Evolutionary conservation across 2,329 filamentous ascomycete genomes (phyloP).

Genomic region (Rasamsonia emersonii): DNA sequence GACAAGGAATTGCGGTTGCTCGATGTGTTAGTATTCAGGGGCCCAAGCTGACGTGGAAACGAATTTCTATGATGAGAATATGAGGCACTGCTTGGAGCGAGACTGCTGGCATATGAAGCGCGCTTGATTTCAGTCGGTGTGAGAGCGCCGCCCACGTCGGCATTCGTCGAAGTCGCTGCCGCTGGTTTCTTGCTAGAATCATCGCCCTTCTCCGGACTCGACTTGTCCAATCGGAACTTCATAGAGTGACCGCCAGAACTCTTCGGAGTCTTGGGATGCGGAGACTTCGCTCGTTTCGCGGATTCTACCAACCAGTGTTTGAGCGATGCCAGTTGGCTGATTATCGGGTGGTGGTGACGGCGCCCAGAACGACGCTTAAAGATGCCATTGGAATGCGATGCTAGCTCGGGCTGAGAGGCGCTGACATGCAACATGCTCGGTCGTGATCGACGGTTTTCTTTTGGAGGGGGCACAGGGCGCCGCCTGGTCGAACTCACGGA

Average conservation of each 20-base stretch:
- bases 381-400: conserved; percentile 45
- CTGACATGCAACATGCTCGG: conserved; percentile 84
- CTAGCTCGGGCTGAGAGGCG: conserved; percentile 56
- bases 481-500: conserved; percentile 70
- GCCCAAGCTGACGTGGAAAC: conserved; percentile 28
- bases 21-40: conserved; percentile 25
- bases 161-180: conserved; percentile 13
- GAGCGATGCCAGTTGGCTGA: conserved; percentile 58
- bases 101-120: conserved; percentile 32
- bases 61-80: conserved; percentile 35
- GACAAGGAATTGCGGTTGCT: conserved; percentile 65
- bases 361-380: conserved; percentile 46
- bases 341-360: conserved; percentile 54
- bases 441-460: conserved; percentile 69
- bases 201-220: conserved; percentile 31
- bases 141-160: conserved; percentile 17
- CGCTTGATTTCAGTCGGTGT: conserved; percentile 33
- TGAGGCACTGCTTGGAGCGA: conserved; percentile 34
- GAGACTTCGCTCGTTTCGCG: conserved; percentile 54
- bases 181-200: conserved; percentile 22
- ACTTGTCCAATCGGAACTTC: conserved; percentile 31
- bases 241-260: conserved; percentile 19
- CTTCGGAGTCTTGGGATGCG: conserved; percentile 30
- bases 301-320: conserved; percentile 67
- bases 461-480: conserved; percentile 73